Base-by-base conservation (phyloP, 192 early-diverging fungal genomes). In the Mortierella claussenii region DNA sequence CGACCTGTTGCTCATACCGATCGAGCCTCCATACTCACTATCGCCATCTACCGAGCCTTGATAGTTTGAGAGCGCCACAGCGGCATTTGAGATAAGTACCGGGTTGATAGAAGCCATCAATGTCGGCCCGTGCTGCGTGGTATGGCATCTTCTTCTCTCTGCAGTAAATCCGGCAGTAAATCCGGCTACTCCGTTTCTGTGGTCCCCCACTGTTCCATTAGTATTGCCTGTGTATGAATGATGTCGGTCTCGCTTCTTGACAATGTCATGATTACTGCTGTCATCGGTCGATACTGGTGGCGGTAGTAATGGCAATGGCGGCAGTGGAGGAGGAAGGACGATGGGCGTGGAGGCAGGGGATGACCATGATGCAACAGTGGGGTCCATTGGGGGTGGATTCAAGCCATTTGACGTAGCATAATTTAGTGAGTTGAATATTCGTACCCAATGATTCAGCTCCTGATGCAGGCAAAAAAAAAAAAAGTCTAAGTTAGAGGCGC, bases 391-490 rank as follows among this genome's bases (percentile, higher is more conserved):
- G 7, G 48, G 55, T 8, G 56, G 34, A 11, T 7, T 13, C 7
- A 66, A 8, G 2, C n/a, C 50, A 12, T 55, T 37, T 30, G 57
- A 11, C 1, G 49, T 20, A 4, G 49, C 51, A 42, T 24, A 51
- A 63, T 75, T 65, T 13, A 76, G 36, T 3, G 73, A 61, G 28
- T 62, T 53, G 31, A 76, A 76, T 9, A 76, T 67, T n/a, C 64
- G 20, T 17, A 42, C 54, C 73, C 73, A 67, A n/a, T 76, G 55
- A 28, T 55, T 61, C 18, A 67, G 43, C 33, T 76, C 73, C 73
- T 76, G 57, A n/a, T n/a, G n/a, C n/a, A n/a, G n/a, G n/a, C n/a
- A n/a, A n/a, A n/a, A n/a, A n/a, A n/a, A n/a, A n/a, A n/a, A n/a
- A n/a, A n/a, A n/a, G n/a, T n/a, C n/a, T n/a, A n/a, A n/a, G n/a